A percentile compares a stretch with the other conserved stretches of the same genome.
phyloP scores from a whole-genome alignment of 2,329 filamentous ascomycete species.

The Hymenoscyphus repandus region DNA sequence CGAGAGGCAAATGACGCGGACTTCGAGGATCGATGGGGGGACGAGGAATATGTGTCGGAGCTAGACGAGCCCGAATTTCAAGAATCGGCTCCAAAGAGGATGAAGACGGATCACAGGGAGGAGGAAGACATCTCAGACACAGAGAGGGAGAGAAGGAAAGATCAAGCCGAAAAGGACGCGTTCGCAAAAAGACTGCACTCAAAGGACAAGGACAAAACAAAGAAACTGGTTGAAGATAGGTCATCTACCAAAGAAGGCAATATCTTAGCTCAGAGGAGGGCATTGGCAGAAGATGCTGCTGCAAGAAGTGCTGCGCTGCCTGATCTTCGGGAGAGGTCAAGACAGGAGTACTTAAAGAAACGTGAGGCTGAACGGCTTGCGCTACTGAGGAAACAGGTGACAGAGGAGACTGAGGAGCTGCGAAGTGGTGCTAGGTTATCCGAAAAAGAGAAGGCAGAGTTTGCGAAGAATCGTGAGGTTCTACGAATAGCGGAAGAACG shows the following conservation, averaged over 20 bases:
- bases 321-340: conserved; percentile 75
- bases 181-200: conserved; percentile 71
- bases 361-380: conserved; percentile 80
- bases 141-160: conserved; percentile 55
- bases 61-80: conserved; percentile 53
- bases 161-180: conserved; percentile 71
- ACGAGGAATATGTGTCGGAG: conserved; percentile 58
- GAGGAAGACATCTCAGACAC: conserved; percentile 55
- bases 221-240: conserved; percentile 60
- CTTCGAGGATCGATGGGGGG: conserved; percentile 76
- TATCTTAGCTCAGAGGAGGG: conserved; percentile 54
- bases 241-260: conserved; percentile 49
- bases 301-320: conserved; percentile 68
- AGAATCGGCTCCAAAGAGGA: conserved; percentile 66
- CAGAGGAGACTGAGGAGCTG: conserved; percentile 79
- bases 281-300: conserved; percentile 61
- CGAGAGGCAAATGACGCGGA: conserved; percentile 50
- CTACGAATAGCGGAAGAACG: conserved; percentile 79
- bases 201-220: conserved; percentile 65
- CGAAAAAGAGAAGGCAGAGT: conserved; percentile 77
- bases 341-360: conserved; percentile 92
- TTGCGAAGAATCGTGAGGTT: conserved; percentile 81
- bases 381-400: conserved; percentile 82
- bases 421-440: conserved; percentile 70
- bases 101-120: conserved; percentile 55